These are phyloP conservation scores for Saccharomycopsis sp. DNA, from an alignment of 805 yeast genomes.

Conservation along the genomic window DNA sequence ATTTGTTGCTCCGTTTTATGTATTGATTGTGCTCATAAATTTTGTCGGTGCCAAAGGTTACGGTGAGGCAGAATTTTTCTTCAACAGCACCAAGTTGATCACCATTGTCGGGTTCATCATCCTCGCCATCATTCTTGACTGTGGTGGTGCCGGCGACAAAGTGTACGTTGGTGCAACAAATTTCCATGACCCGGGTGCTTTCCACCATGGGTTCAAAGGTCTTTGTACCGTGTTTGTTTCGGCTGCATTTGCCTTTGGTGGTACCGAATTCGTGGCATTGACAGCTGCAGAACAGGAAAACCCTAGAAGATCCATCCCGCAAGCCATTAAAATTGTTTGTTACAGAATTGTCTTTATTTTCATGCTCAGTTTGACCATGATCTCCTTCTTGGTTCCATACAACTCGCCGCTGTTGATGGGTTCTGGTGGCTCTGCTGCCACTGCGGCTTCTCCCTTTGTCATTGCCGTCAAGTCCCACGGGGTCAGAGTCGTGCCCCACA, in stretches of 20 bases:
- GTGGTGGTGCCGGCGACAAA: constrained; percentile 34
- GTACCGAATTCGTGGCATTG: constrained; percentile 49
- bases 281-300: constrained; percentile 50
- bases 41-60: constrained; percentile 48
- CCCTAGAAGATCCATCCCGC: constrained; percentile 48
- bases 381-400: constrained; percentile 49
- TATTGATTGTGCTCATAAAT: constrained; percentile 38
- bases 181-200: constrained; percentile 49
- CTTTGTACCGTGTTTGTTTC: constrained; percentile 43
- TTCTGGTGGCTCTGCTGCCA: constrained; percentile 32
- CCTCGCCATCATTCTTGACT: constrained; percentile 37
- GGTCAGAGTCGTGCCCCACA: constrained; percentile 48
- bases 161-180: constrained; percentile 43
- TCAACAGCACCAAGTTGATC: constrained; percentile 55
- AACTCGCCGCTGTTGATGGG: constrained; percentile 37
- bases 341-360: constrained; percentile 47
- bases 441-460: constrained; percentile 58
- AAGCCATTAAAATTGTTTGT: constrained; percentile 46
- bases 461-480: constrained; percentile 50
- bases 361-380: constrained; percentile 37
- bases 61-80: constrained; percentile 57
- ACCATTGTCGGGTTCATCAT: constrained; percentile 53
- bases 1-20: constrained; percentile 45
- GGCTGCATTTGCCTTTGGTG: constrained; percentile 55
- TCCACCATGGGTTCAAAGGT: constrained; percentile 46